Evolutionary conservation across 163 green algal species (phyloP).

Genomic region (Volvox carteri): DNA sequence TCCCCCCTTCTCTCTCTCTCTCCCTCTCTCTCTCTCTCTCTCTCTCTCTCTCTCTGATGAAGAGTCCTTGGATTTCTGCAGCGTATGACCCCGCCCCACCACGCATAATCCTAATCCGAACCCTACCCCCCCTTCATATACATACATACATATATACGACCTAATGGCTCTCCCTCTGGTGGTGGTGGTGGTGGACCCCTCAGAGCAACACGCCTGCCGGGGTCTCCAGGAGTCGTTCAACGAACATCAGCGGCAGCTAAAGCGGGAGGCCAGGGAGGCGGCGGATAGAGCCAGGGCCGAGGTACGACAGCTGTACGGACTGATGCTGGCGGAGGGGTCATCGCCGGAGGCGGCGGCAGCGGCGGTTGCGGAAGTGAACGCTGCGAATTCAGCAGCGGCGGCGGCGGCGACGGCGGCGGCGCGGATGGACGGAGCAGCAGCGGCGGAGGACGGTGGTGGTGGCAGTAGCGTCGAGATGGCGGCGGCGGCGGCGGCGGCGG

Average conservation of each 20-base stretch:
- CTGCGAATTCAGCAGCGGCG: too few relatives aligned
- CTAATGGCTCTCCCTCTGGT: too few relatives aligned
- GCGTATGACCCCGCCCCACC: too few relatives aligned
- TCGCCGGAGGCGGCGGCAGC: neutral
- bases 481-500: neutral
- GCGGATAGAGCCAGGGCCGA: slow-evolving; percentile 5
- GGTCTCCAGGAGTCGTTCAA: slow-evolving; percentile 24
- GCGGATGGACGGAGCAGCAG: neutral
- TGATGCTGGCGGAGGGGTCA: neutral
- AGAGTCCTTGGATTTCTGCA: too few relatives aligned
- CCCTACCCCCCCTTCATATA: too few relatives aligned
- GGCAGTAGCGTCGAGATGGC: too few relatives aligned
- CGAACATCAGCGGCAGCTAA: slow-evolving; percentile 22
- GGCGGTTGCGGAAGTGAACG: neutral
- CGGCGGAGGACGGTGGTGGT: neutral
- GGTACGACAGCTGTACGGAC: slow-evolving; percentile 17
- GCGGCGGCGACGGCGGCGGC: neutral
- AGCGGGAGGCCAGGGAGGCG: neutral
- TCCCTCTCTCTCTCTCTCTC: too few relatives aligned
- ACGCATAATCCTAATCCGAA: too few relatives aligned
- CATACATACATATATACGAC: too few relatives aligned
- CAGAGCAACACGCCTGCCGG: slow-evolving; percentile 50
- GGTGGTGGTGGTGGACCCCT: too few relatives aligned
- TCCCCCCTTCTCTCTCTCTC: neutral
- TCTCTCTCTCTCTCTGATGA: too few relatives aligned